Base-by-base conservation (phyloP, 108 stramenopile species). In the Hondaea fermentalgiana region DNA sequence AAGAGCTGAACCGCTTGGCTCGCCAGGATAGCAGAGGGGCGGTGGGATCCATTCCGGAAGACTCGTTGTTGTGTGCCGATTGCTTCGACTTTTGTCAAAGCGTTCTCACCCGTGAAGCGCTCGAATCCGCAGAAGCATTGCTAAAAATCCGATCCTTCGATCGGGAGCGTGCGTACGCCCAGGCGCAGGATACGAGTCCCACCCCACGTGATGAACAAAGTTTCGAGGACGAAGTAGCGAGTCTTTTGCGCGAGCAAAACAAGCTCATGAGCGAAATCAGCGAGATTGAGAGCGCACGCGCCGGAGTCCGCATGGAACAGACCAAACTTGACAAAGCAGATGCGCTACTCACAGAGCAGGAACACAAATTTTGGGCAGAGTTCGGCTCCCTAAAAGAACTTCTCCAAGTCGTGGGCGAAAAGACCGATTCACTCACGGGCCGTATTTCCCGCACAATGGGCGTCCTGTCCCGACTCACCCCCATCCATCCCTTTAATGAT, bases 401-500 rank as follows among this genome's bases (percentile, higher is more conserved):
- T 12, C 28, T 83, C 23, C 49, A 83, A 12, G 76, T 83, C n/a
- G 51, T 83, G 19, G 23, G 49, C 12, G 76, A 83, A 47, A 83
- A 83, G 76, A 83, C 49, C n/a, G 76, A 83, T 23, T 83, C 76
- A 0, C 76, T 83, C 76, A 53, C 6, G 23, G 6, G 6, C 51
- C 45, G 76, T 16, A 83, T 83, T 45, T 21, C 0, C 76, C 45
- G 76, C n/a, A 83, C 51, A 6, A 83, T 53, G 76, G 16, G 76
- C n/a, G 51, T 53, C 6, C 45, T 83, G 12, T 53, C 17, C 43
- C 45, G 12, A 45, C 51, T 83, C 25, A 53, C 19, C 23, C 76
- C 76, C n/a, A 53, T 83, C 44, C 71, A 90, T 51, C 90, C 90
- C 12, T 28, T 90, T 51, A 92, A 92, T 51, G 92, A 92, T 88